Conservation (phyloP, 257 asterid species). For the Leptodermis oblonga region DNA sequence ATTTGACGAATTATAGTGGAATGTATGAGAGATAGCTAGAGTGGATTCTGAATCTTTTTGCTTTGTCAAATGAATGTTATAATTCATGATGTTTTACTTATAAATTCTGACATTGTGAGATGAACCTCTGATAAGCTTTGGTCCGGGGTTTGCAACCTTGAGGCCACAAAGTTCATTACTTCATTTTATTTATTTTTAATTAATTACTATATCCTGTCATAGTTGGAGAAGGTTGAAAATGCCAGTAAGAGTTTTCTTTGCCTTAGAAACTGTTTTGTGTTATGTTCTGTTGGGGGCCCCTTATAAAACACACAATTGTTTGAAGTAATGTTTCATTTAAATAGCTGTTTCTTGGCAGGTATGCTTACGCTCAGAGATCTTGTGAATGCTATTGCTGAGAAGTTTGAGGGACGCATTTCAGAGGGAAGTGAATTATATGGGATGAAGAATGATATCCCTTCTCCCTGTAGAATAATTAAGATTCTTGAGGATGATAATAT, state of each 20-base stretch:
- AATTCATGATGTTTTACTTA: not conserved
- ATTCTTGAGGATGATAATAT: constrained; percentile 49
- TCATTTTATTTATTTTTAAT: too few species aligned
- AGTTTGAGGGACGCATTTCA: constrained; percentile 58
- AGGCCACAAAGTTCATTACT: not conserved
- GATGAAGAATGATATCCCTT: constrained; percentile 52
- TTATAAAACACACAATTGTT: not conserved
- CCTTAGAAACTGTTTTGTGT: not conserved
- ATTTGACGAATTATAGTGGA: not conserved
- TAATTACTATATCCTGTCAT: too few species aligned
- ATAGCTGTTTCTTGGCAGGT: constrained; percentile 43
- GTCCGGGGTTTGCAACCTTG: too few species aligned
- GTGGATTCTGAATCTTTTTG: not conserved
- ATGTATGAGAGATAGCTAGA: not conserved
- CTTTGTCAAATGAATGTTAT: not conserved
- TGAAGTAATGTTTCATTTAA: not conserved
- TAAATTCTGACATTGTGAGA: not conserved
- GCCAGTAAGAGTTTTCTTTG: not conserved
- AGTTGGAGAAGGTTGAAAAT: constrained; percentile 1
- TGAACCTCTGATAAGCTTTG: not conserved
- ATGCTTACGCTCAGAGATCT: constrained; percentile 80
- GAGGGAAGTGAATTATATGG: constrained; percentile 77
- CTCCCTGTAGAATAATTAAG: constrained; percentile 61
- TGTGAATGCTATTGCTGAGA: constrained; percentile 59
- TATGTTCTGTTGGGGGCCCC: not conserved